A percentile compares a stretch with the other conserved stretches of the same genome.
These are phyloP conservation scores for Teratosphaeria viscida DNA, from an alignment of 2,329 filamentous ascomycete species.

Conservation along the genomic window DNA sequence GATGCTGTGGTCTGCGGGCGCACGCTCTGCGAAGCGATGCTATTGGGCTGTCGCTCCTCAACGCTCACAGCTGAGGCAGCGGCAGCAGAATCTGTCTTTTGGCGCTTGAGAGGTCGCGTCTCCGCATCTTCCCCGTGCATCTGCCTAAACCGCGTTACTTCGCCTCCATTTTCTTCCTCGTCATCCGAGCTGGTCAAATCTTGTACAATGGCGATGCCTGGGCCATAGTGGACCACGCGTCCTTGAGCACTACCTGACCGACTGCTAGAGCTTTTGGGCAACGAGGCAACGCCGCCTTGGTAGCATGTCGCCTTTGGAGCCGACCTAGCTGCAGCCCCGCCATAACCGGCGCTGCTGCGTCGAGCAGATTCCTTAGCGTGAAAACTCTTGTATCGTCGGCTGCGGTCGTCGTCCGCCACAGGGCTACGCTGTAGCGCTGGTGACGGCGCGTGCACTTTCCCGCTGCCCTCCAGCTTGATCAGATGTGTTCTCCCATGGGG, in stretches of 20 bases:
- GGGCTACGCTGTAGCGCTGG: not conserved
- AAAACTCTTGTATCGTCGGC: not conserved
- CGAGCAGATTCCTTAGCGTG: conserved; percentile 1
- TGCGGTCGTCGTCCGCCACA: not conserved
- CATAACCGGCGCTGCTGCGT: not conserved
- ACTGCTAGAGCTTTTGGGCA: not conserved
- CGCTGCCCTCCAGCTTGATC: not conserved
- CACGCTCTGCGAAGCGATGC: not conserved
- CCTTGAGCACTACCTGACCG: not conserved
- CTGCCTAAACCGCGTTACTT: not conserved
- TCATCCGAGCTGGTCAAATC: not conserved
- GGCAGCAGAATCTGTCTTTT: not conserved
- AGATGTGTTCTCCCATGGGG: not conserved
- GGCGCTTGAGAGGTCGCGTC: not conserved
- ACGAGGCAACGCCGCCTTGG: not conserved
- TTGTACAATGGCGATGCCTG: not conserved
- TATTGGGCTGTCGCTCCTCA: not conserved
- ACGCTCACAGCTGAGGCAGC: not conserved
- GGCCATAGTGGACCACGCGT: not conserved
- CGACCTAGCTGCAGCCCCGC: not conserved
- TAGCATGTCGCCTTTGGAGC: not conserved
- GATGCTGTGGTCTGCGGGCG: not conserved
- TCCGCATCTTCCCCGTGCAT: not conserved
- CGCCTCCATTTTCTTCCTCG: not conserved
- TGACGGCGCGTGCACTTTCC: not conserved